Conservation (phyloP, 2,329 filamentous ascomycete species). For the Nannizzia gypsea region DNA sequence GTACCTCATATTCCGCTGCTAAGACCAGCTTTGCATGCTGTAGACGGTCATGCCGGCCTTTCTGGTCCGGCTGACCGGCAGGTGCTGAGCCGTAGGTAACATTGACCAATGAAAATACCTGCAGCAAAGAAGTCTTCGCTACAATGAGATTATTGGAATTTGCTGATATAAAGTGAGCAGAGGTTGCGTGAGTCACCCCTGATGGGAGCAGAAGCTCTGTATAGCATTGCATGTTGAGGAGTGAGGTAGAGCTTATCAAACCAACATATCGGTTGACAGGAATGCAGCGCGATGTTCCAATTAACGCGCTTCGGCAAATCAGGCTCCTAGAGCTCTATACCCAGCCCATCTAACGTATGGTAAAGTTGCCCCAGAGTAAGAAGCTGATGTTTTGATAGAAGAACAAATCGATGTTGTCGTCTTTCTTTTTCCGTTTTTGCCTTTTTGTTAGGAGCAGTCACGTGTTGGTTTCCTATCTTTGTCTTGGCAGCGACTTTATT, state of each 20-base stretch:
- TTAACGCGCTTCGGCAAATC: background rate
- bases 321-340: background rate
- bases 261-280: background rate
- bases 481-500: background rate
- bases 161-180: slow-evolving; percentile 62
- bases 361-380: background rate
- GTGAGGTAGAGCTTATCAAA: background rate
- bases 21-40: slow-evolving; percentile 69
- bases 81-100: slow-evolving; percentile 35
- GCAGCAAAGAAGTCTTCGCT: slow-evolving; percentile 82
- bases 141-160: slow-evolving; percentile 75
- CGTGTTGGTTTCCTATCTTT: background rate
- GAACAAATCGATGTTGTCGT: background rate
- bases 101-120: slow-evolving; percentile 68
- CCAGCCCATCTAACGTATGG: background rate
- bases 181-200: slow-evolving; percentile 80
- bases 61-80: slow-evolving; percentile 33
- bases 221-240: slow-evolving; percentile 76
- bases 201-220: slow-evolving; percentile 89
- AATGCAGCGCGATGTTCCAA: background rate
- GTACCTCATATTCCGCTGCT: slow-evolving; percentile 68
- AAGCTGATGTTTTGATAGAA: background rate
- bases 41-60: slow-evolving; percentile 50
- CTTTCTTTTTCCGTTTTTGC: background rate
- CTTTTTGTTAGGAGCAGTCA: background rate